Evolutionary conservation across 495 filamentous ascomycete genomes (phyloP).

Genomic region (Aspergillus incahuasiensis): DNA sequence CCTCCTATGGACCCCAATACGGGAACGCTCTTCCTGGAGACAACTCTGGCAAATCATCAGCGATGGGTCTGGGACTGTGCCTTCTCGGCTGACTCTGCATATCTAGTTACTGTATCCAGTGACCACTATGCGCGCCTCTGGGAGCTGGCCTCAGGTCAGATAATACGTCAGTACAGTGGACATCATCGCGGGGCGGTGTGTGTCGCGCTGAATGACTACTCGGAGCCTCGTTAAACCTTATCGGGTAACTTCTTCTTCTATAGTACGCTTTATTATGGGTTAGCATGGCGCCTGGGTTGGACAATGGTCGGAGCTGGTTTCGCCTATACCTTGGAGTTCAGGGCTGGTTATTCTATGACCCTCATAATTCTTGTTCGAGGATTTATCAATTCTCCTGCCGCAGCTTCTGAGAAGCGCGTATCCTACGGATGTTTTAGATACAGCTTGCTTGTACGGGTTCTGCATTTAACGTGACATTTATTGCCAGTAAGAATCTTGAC

Average conservation of each 20-base stretch:
- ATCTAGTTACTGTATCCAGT: conserved; percentile 94
- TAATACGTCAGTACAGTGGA: conserved; percentile 97
- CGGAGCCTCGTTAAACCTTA: conserved; percentile 52
- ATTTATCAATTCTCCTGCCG: not conserved
- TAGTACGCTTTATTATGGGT: conserved; percentile 12
- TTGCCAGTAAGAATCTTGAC: not conserved
- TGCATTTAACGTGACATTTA: not conserved
- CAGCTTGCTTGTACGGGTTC: not conserved
- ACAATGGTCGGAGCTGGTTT: conserved; percentile 7
- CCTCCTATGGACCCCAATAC: conserved; percentile 41
- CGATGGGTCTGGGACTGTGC: conserved; percentile 99
- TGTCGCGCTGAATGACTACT: conserved; percentile 96
- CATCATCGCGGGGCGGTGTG: conserved; percentile 95
- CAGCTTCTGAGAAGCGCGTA: not conserved
- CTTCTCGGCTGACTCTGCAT: conserved; percentile 93
- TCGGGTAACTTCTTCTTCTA: conserved; percentile 9
- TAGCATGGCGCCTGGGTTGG: conserved; percentile 24
- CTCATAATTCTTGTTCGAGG: too few species aligned
- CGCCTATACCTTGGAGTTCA: conserved; percentile 15
- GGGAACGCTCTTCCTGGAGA: conserved; percentile 73
- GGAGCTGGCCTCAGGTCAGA: conserved; percentile 78
- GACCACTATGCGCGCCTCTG: conserved; percentile 97
- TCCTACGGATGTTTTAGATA: not conserved
- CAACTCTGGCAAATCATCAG: conserved; percentile 88
- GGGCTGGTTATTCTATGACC: not conserved